These are phyloP conservation scores for Scedosporium boydii DNA, from an alignment of 2,329 filamentous ascomycete species.

Conservation along the genomic window DNA sequence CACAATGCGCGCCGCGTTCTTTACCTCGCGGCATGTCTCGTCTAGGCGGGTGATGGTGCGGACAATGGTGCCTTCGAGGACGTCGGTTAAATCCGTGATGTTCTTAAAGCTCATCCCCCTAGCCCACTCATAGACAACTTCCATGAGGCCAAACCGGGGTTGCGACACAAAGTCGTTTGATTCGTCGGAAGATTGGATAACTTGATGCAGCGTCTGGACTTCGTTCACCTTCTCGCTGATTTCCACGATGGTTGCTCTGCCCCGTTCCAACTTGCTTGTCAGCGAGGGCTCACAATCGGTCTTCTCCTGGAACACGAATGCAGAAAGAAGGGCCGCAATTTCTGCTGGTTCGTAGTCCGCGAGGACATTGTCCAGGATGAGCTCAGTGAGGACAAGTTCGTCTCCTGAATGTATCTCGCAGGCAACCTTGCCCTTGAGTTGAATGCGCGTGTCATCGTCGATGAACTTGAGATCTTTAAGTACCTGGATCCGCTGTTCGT, in stretches of 20 bases:
- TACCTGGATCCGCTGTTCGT: constrained; percentile 88
- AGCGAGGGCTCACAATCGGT: constrained; percentile 73
- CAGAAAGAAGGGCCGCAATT: constrained; percentile 85
- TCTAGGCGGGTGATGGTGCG: constrained; percentile 87
- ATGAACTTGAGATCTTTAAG: constrained; percentile 89
- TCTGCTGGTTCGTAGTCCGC: constrained; percentile 93
- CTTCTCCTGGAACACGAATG: constrained; percentile 97
- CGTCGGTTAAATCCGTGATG: constrained; percentile 91
- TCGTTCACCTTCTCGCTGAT: constrained; percentile 90
- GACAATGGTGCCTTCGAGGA: constrained; percentile 95
- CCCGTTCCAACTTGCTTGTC: constrained; percentile 71
- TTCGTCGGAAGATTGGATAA: constrained; percentile 82
- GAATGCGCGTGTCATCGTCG: constrained; percentile 76
- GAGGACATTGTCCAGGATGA: constrained; percentile 93
- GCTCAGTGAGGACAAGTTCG: constrained; percentile 89
- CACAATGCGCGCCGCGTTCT: constrained; percentile 91
- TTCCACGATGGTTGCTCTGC: constrained; percentile 74
- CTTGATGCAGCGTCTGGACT: constrained; percentile 82
- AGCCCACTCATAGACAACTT: constrained; percentile 98
- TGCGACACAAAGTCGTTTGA: constrained; percentile 83
- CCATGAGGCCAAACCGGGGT: constrained; percentile 85
- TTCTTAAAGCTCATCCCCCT: constrained; percentile 97
- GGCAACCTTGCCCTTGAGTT: constrained; percentile 95
- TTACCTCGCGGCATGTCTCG: constrained; percentile 94
- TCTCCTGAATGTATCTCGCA: constrained; percentile 97